Evolutionary conservation across 2,329 filamentous ascomycete genomes (phyloP).

Genomic region (Aureobasidium sp.): DNA sequence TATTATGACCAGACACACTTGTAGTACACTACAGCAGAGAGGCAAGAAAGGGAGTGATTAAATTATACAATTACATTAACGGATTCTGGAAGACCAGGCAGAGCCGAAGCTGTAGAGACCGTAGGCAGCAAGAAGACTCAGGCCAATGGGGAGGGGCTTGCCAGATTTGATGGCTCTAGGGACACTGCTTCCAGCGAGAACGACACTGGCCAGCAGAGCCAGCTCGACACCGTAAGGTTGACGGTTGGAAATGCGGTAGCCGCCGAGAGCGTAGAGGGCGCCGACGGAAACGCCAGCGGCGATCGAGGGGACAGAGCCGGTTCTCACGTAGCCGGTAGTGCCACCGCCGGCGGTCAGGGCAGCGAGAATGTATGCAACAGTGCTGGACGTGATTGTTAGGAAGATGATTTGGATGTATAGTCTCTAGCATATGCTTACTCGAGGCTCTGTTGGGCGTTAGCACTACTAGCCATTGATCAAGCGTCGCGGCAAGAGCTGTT

Average conservation of each 20-base stretch:
- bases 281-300: conserved; percentile 81
- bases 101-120: conserved; percentile 74
- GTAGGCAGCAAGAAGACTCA: conserved; percentile 73
- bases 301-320: conserved; percentile 79
- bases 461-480: not conserved
- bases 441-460: conserved; percentile 15
- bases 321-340: conserved; percentile 76
- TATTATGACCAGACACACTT: not conserved
- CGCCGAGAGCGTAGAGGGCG: conserved; percentile 68
- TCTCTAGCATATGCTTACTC: conserved; percentile 7
- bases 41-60: no score
- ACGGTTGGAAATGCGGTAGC: conserved; percentile 67
- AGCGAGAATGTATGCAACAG: conserved; percentile 69
- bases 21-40: not conserved
- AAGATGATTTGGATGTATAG: not conserved
- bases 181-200: conserved; percentile 77
- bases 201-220: conserved; percentile 76
- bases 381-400: not conserved
- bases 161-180: conserved; percentile 75
- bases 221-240: conserved; percentile 81
- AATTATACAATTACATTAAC: not conserved
- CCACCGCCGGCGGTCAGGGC: conserved; percentile 80
- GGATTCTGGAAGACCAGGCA: conserved; percentile 40
- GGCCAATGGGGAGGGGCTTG: conserved; percentile 75
- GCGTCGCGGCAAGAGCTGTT: not conserved